Base-by-base conservation (phyloP, 257 asterid genomes). In the Solanum appendiculatum region DNA sequence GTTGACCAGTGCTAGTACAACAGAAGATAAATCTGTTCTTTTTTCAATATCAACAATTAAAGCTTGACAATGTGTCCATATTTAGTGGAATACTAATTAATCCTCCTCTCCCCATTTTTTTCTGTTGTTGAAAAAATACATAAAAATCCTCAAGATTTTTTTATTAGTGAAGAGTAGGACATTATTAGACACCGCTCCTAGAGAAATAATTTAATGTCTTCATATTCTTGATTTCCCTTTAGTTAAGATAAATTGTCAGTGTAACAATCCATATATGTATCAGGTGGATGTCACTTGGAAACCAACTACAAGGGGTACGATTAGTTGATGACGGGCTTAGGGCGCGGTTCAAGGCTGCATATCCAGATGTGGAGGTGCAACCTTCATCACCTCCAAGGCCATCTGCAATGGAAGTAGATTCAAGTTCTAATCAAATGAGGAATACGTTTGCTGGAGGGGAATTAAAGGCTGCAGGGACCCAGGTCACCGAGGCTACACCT, bases 241-340 rank as follows among this genome's bases (percentile, higher is more conserved):
- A 42, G 37, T 77, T 77, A 13, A 40, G 60, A 77, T 77, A 15
- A 44, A 27, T 42, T 27, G 16, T 78, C 63, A 29, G 14, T 80
- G 27, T 80, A 10, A 46, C 34, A 15, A 77, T 64, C 86, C 34
- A 40, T 86, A 20, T 12, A 60, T 70, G 14, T 64, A 42, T 88
- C 94, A 96, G 99, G 93, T 97, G 99, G 99, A 87, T 97, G 91
- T 92, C 99, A 25, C 96, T 95, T 4, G 99, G 99, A 44, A 97
- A 97, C 90, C 99, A 97, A 88, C 87, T 97, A 92, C 98, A 88
- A 89, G 99, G 99, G 51, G 99, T 92, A 16, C 90, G 98, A 51
- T 88, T 97, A 85, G 98, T 97, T 10, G 98, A 97, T 73, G 99
- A 95, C 63, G 99, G 99, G 87, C 93, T 97, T 39, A 91, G 98